These are phyloP conservation scores for Crithidia acanthocephali DNA, from an alignment of 208 protist genomes.

Conservation along the genomic window DNA sequence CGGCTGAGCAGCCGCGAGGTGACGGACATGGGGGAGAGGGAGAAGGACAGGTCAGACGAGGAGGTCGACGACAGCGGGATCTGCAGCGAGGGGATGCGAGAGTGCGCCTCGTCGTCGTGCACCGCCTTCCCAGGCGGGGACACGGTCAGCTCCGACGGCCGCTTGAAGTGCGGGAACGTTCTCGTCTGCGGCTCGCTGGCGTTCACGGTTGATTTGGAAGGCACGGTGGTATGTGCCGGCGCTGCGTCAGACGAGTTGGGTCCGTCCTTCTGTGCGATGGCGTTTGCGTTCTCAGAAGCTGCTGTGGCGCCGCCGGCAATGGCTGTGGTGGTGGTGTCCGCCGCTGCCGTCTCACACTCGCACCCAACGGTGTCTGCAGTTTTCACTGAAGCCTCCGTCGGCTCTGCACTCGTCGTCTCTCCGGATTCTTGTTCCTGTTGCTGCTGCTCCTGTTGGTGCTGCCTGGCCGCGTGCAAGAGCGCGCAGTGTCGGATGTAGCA, in stretches of 20 bases:
- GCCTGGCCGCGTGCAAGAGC: constrained; percentile 1
- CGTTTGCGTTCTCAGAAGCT: too few species aligned
- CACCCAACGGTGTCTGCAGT: neutral
- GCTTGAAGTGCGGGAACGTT: neutral
- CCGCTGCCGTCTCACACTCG: too few species aligned
- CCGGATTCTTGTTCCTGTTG: neutral
- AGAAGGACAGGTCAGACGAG: constrained; percentile 24
- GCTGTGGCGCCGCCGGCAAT: too few species aligned
- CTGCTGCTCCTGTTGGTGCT: neutral
- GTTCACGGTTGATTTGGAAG: neutral
- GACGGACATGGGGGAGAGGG: constrained; percentile 3
- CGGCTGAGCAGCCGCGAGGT: constrained; percentile 14
- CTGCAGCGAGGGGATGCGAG: neutral
- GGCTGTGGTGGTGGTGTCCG: too few species aligned
- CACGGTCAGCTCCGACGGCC: neutral
- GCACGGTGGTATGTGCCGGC: neutral
- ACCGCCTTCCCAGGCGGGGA: neutral
- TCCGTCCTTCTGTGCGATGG: too few species aligned
- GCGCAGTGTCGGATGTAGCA: constrained; percentile 28
- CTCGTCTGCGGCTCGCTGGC: neutral
- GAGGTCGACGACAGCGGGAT: constrained; percentile 6
- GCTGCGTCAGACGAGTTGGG: too few species aligned
- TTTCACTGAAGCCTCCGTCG: neutral
- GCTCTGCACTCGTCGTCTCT: neutral
- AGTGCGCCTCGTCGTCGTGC: neutral